Percentiles rank a stretch among this genome's conserved stretches.
Evolutionary conservation across 2,329 filamentous ascomycete species (phyloP).

Genomic region (Alternaria sp.): DNA sequence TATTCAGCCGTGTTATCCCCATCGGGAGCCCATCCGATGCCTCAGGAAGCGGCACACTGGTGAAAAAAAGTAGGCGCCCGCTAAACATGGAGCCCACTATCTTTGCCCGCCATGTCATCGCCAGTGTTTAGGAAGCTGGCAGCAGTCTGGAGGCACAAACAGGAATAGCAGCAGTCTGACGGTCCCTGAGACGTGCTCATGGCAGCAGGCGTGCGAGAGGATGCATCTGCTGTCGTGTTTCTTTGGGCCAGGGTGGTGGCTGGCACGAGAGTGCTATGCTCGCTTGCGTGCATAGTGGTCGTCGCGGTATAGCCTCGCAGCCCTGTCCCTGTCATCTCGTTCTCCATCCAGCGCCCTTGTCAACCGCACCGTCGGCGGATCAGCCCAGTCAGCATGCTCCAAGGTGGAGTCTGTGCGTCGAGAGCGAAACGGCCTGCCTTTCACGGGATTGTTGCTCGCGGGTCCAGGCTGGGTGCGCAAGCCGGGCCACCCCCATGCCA

Average conservation of each 20-base stretch:
- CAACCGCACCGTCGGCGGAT: constrained; percentile 36
- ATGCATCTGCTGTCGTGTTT: constrained; percentile 26
- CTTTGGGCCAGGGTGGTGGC: constrained; percentile 36
- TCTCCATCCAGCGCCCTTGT: constrained; percentile 25
- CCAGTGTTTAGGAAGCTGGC: constrained; percentile 7
- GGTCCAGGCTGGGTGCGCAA: constrained; percentile 35
- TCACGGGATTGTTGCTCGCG: constrained; percentile 29
- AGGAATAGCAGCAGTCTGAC: constrained; percentile 25
- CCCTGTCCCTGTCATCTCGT: constrained; percentile 26
- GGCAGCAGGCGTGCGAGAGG: constrained; percentile 17
- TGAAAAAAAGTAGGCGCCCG: constrained; percentile 45
- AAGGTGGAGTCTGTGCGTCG: constrained; percentile 35
- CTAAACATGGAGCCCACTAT: constrained; percentile 36
- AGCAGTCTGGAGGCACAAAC: constrained; percentile 16
- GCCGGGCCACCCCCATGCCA: constrained; percentile 37
- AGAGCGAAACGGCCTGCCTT: constrained; percentile 30
- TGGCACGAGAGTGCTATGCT: constrained; percentile 29
- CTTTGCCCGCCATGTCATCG: constrained; percentile 16
- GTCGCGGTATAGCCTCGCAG: constrained; percentile 15
- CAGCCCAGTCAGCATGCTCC: constrained; percentile 45
- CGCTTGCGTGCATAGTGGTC: constrained; percentile 42
- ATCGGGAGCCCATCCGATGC: constrained; percentile 45
- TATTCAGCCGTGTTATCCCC: constrained; percentile 46
- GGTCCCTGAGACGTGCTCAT: constrained; percentile 16
- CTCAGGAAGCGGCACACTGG: constrained; percentile 32